Evolutionary conservation across 257 asterid species (phyloP).

Genomic region (Capsicum chinense): DNA sequence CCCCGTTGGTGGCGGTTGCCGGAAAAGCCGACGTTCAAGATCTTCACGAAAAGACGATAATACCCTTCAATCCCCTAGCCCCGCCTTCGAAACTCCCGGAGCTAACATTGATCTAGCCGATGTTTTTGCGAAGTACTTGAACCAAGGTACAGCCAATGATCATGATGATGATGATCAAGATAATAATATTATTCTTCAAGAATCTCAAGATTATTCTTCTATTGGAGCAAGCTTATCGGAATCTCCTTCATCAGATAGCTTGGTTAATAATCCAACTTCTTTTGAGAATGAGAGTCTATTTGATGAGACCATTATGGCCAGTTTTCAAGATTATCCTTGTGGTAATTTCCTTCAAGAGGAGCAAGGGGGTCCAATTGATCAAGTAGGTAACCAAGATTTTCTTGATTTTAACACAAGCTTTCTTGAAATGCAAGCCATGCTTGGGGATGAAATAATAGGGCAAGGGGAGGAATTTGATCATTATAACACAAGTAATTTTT

Average conservation of each 20-base stretch:
- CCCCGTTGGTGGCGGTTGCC: slow-evolving; percentile 82
- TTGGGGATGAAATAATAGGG: slow-evolving; percentile 45
- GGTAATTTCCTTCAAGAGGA: slow-evolving; percentile 37
- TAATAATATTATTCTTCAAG: slow-evolving; percentile 19
- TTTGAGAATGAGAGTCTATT: slow-evolving; percentile 43
- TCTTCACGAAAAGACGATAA: slow-evolving; percentile 35
- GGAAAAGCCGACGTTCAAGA: slow-evolving; percentile 65
- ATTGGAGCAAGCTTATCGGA: slow-evolving; percentile 50
- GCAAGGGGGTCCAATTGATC: slow-evolving; percentile 31
- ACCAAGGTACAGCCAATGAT: slow-evolving; percentile 40
- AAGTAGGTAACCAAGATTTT: slow-evolving; percentile 44
- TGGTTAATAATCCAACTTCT: slow-evolving; percentile 32
- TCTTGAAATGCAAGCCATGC: slow-evolving; percentile 49
- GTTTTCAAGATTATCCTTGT: slow-evolving; percentile 34
- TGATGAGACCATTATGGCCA: slow-evolving; percentile 38
- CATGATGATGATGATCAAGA: slow-evolving; percentile 29
- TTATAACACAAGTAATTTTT: slow-evolving; percentile 42
- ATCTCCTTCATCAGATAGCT: slow-evolving; percentile 48
- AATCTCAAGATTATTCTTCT: slow-evolving; percentile 40
- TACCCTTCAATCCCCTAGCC: slow-evolving; percentile 14
- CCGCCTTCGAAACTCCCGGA: slow-evolving; percentile 24
- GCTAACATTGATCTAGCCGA: slow-evolving; percentile 71
- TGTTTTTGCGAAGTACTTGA: slow-evolving; percentile 72
- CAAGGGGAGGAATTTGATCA: slow-evolving; percentile 46
- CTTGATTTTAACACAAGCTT: slow-evolving; percentile 42